phyloP scores from a whole-genome alignment of 1,284 basidiomycete species.

The Trametes polyzona region DNA sequence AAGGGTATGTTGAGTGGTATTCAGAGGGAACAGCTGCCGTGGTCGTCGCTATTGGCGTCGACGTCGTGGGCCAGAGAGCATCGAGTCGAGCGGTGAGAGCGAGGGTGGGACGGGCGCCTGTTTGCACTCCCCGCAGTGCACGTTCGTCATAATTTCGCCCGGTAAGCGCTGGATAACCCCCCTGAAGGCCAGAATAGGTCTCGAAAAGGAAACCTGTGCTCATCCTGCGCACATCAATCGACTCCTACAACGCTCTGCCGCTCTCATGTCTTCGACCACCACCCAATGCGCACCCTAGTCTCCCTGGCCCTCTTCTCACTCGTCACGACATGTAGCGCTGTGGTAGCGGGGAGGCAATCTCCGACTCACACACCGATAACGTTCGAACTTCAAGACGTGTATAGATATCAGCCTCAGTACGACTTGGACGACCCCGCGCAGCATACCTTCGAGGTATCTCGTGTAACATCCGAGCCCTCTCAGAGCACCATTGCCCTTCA shows the following conservation, averaged over 20 bases:
- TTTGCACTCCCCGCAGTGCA: conserved; percentile 9
- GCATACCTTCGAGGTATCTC: conserved; percentile 12
- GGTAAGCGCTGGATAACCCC: not conserved
- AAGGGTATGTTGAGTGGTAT: not conserved
- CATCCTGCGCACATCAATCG: not conserved
- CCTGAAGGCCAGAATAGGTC: not conserved
- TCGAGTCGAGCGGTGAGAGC: conserved; percentile 13
- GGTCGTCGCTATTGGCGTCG: conserved; percentile 9
- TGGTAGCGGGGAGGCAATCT: not conserved
- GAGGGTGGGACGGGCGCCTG: not conserved
- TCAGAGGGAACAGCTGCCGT: not conserved
- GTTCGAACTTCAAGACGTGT: conserved; percentile 18
- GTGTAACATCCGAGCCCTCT: not conserved
- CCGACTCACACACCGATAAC: conserved; percentile 10
- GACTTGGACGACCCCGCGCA: conserved; percentile 11
- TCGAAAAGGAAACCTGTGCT: conserved; percentile 2
- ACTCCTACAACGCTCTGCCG: not conserved
- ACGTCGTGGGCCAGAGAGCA: conserved; percentile 15
- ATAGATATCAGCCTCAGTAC: not conserved
- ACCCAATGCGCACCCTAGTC: conserved; percentile 19
- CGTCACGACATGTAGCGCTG: not conserved
- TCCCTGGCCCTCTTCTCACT: not conserved
- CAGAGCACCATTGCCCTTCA: conserved; percentile 40
- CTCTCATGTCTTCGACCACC: conserved; percentile 17
- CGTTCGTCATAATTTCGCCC: conserved; percentile 12